Conservation (phyloP, 306 rosid genomes). For the Medicago arabica region DNA sequence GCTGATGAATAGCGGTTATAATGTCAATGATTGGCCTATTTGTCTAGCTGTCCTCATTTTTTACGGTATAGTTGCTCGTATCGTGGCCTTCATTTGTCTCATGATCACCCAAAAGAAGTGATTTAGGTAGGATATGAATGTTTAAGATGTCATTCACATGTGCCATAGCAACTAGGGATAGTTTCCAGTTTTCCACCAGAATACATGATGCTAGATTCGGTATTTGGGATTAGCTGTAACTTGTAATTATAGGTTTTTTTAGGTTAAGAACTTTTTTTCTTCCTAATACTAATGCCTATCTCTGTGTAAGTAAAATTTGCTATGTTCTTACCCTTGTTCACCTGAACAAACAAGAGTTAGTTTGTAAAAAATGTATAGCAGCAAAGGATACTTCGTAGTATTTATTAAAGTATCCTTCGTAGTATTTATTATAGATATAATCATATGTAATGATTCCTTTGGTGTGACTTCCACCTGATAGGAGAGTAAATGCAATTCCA, state of each 20-base stretch:
- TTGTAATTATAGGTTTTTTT: conserved; percentile 13
- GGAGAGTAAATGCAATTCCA: too few species aligned
- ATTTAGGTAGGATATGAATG: background rate
- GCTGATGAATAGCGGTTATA: conserved; percentile 55
- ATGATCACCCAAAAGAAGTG: conserved; percentile 40
- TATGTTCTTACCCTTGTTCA: conserved; percentile 4
- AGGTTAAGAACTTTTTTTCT: background rate
- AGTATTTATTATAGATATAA: too few species aligned
- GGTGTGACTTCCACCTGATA: too few species aligned
- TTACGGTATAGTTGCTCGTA: conserved; percentile 54
- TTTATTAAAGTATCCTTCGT: too few species aligned
- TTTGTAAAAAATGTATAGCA: background rate
- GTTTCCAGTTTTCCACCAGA: conserved; percentile 24
- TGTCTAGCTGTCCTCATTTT: conserved; percentile 58
- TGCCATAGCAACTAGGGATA: conserved; percentile 31
- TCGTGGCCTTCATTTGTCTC: conserved; percentile 54
- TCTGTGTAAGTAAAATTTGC: conserved; percentile 24
- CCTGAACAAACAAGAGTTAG: conserved; percentile 6
- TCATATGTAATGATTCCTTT: too few species aligned
- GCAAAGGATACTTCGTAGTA: background rate
- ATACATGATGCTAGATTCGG: conserved; percentile 7
- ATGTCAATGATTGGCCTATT: conserved; percentile 64
- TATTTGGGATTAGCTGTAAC: conserved; percentile 24
- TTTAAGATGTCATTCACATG: conserved; percentile 5
- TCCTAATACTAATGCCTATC: background rate